Conservation (phyloP, 1,284 basidiomycete genomes). For the Pseudozyma pruni region DNA sequence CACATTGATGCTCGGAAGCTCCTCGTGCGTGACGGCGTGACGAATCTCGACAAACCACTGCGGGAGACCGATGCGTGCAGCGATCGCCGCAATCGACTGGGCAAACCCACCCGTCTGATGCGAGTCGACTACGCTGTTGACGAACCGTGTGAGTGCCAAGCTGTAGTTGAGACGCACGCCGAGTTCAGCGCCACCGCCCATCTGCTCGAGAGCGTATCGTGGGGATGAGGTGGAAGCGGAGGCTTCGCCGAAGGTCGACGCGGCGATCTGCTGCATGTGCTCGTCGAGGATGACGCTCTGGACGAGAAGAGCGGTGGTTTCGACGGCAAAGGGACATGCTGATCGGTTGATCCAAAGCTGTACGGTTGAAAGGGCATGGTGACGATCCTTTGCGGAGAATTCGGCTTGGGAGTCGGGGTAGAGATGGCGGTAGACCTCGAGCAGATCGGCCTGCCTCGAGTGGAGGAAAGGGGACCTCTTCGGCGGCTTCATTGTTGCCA, state of each 20-base stretch:
- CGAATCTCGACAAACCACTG: slow-evolving; percentile 91
- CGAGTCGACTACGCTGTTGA: slow-evolving; percentile 86
- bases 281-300: slow-evolving; percentile 54
- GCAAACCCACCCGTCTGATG: slow-evolving; percentile 82
- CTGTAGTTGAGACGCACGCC: slow-evolving; percentile 53
- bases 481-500: slow-evolving; percentile 43
- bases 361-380: slow-evolving; percentile 39
- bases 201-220: slow-evolving; percentile 38
- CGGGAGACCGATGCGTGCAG: slow-evolving; percentile 85
- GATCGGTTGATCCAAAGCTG: slow-evolving; percentile 62
- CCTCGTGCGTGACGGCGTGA: slow-evolving; percentile 95
- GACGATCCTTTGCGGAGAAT: slow-evolving; percentile 7
- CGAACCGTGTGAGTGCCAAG: slow-evolving; percentile 72
- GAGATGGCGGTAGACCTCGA: slow-evolving; percentile 43
- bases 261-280: slow-evolving; percentile 41
- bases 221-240: slow-evolving; percentile 3
- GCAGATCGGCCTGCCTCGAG: slow-evolving; percentile 41
- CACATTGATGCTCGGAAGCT: slow-evolving; percentile 84
- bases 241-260: neutral
- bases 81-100: slow-evolving; percentile 87
- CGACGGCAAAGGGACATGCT: slow-evolving; percentile 63
- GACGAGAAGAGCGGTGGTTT: slow-evolving; percentile 59
- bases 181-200: slow-evolving; percentile 40
- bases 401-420: slow-evolving; percentile 32
- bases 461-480: slow-evolving; percentile 45